Percentiles rank a stretch among this genome's conserved stretches.
Conservation (phyloP, 208 protist genomes). For the Leishmania gerbilli region DNA sequence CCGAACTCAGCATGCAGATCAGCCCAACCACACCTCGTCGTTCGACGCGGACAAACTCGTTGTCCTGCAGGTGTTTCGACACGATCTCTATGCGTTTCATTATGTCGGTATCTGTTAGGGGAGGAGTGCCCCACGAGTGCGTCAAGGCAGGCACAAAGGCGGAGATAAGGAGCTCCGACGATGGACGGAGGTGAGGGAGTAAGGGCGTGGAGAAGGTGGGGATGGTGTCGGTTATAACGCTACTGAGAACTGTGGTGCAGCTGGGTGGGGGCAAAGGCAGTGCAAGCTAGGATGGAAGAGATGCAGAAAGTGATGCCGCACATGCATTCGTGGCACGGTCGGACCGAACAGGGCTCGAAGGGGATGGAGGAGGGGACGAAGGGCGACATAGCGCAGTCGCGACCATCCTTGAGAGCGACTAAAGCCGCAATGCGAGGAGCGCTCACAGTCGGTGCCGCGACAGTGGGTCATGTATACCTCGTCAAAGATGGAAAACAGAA, state of each 20-base stretch:
- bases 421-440: background rate
- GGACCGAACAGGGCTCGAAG: background rate
- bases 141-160: background rate
- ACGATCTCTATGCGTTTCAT: slow-evolving; percentile 33
- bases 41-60: slow-evolving; percentile 59
- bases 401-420: background rate
- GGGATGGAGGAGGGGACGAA: background rate
- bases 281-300: background rate
- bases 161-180: background rate
- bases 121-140: background rate
- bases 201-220: no score
- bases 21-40: slow-evolving; percentile 39
- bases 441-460: background rate
- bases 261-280: background rate
- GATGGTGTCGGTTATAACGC: background rate
- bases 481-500: background rate
- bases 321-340: background rate
- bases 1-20: slow-evolving; percentile 47
- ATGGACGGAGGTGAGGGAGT: no score
- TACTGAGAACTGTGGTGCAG: background rate
- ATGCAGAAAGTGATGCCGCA: background rate
- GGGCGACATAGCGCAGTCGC: background rate
- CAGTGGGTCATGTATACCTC: background rate
- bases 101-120: no score
- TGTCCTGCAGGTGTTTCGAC: slow-evolving; percentile 46